Percentiles rank a stretch among this genome's conserved stretches.
Evolutionary conservation across 2,329 filamentous ascomycete genomes (phyloP).

Genomic region (Penicillium sp.): DNA sequence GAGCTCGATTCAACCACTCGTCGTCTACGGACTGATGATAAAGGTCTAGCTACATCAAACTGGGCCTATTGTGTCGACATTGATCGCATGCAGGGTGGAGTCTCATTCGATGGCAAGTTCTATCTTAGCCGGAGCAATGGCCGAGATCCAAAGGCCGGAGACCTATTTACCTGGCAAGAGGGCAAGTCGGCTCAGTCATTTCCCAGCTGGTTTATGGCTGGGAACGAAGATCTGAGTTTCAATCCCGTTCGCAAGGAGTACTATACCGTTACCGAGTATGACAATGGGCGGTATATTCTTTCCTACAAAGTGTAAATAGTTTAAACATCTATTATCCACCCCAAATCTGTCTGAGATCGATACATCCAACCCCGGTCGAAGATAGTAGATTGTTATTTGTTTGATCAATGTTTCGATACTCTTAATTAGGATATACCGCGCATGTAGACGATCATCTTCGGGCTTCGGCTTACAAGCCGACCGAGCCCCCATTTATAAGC

Average conservation of each 20-base stretch:
- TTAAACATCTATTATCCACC: too few relatives aligned
- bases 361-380: too few relatives aligned
- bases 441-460: background rate
- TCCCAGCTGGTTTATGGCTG: slow-evolving; percentile 25
- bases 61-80: slow-evolving; percentile 41
- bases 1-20: slow-evolving; percentile 35
- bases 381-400: too few relatives aligned
- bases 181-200: slow-evolving; percentile 28
- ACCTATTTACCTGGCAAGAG: slow-evolving; percentile 39
- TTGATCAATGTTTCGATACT: too few relatives aligned
- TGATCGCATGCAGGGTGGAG: slow-evolving; percentile 39
- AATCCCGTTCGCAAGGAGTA: slow-evolving; percentile 30
- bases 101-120: slow-evolving; percentile 35
- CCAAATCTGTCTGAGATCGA: too few relatives aligned
- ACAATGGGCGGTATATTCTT: slow-evolving; percentile 10
- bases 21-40: slow-evolving; percentile 25
- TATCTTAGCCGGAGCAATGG: slow-evolving; percentile 41
- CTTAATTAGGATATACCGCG: background rate
- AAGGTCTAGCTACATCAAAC: slow-evolving; percentile 23
- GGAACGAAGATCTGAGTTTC: slow-evolving; percentile 41
- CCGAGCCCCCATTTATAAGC: slow-evolving; percentile 10
- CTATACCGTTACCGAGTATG: slow-evolving; percentile 29
- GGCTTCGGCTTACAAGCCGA: background rate
- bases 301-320: slow-evolving; percentile 14
- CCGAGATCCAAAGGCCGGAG: slow-evolving; percentile 29